Percentiles rank a stretch among this genome's conserved stretches.
phyloP scores from a whole-genome alignment of 306 rosid genomes.

The Prunus davidiana region DNA sequence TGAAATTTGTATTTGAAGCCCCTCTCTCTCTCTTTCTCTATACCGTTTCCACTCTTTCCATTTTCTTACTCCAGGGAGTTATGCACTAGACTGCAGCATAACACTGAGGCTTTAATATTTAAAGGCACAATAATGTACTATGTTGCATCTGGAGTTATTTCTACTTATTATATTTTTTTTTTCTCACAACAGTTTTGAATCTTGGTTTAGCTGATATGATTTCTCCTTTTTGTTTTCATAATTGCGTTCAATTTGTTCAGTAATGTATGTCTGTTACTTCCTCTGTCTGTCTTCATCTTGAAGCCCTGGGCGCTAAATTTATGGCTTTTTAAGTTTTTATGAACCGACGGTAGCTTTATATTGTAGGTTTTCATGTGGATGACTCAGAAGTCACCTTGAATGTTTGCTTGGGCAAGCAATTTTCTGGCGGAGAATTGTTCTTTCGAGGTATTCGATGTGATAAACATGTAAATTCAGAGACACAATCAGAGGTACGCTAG shows the following conservation, averaged over 20 bases:
- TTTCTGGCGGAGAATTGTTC: slow-evolving; percentile 84
- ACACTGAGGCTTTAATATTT: background rate
- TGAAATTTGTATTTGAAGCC: background rate
- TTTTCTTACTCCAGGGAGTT: background rate
- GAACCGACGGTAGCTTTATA: slow-evolving; percentile 24
- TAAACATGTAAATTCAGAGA: slow-evolving; percentile 69
- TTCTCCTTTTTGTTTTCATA: background rate
- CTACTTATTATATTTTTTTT: background rate
- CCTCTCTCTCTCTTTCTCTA: background rate
- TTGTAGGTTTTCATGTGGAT: slow-evolving; percentile 93
- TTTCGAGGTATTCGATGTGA: slow-evolving; percentile 94
- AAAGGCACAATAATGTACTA: background rate
- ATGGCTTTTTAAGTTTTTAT: slow-evolving; percentile 22
- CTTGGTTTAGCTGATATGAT: slow-evolving; percentile 1
- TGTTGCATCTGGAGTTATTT: background rate
- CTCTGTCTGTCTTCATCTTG: slow-evolving; percentile 7
- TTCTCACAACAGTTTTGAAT: slow-evolving; percentile 11
- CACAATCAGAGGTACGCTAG: slow-evolving; percentile 58
- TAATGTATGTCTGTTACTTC: background rate
- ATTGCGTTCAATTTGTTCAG: background rate
- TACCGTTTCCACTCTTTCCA: background rate
- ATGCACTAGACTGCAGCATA: background rate
- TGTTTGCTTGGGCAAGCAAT: slow-evolving; percentile 80
- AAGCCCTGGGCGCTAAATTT: background rate
- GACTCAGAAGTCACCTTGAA: slow-evolving; percentile 94